phyloP scores from a whole-genome alignment of 371 early-diverging fungal genomes.

The Capillidium rhysosporum region DNA sequence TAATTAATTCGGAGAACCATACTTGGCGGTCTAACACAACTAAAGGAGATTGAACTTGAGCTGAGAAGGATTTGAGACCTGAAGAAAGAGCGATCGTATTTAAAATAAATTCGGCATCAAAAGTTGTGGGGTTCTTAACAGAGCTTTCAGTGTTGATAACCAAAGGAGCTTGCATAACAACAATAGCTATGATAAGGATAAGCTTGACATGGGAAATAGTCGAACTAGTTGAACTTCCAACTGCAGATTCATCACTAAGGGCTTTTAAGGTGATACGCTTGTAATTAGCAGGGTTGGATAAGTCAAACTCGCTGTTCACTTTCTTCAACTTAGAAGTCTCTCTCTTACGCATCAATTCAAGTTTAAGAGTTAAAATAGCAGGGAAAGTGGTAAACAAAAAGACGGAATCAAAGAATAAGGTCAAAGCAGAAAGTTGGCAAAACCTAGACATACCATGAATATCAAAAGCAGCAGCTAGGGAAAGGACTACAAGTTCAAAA shows the following conservation, averaged over 20 bases:
- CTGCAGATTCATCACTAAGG: constrained; percentile 8
- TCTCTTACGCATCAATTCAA: constrained; percentile 45
- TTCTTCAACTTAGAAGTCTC: constrained; percentile 13
- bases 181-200: constrained; percentile 1
- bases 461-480: constrained; percentile 55
- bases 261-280: constrained; percentile 17
- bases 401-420: constrained; percentile 61
- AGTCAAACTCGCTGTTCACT: not conserved
- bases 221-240: constrained; percentile 8
- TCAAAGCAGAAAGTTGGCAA: constrained; percentile 56
- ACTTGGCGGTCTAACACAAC: constrained; percentile 7
- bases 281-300: constrained; percentile 9
- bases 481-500: constrained; percentile 61
- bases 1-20: not conserved
- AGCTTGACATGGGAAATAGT: constrained; percentile 6
- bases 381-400: constrained; percentile 74
- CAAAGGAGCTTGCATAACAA: not conserved
- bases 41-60: constrained; percentile 18
- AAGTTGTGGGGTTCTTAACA: not conserved
- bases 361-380: constrained; percentile 67
- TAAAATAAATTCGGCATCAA: constrained; percentile 13
- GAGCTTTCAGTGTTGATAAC: not conserved
- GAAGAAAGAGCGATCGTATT: constrained; percentile 20
- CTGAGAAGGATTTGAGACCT: constrained; percentile 22
- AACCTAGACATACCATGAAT: constrained; percentile 61